Percentiles rank a stretch among this genome's conserved stretches.
phyloP scores from a whole-genome alignment of 2,329 filamentous ascomycete genomes.

The Alternaria postmessia region DNA sequence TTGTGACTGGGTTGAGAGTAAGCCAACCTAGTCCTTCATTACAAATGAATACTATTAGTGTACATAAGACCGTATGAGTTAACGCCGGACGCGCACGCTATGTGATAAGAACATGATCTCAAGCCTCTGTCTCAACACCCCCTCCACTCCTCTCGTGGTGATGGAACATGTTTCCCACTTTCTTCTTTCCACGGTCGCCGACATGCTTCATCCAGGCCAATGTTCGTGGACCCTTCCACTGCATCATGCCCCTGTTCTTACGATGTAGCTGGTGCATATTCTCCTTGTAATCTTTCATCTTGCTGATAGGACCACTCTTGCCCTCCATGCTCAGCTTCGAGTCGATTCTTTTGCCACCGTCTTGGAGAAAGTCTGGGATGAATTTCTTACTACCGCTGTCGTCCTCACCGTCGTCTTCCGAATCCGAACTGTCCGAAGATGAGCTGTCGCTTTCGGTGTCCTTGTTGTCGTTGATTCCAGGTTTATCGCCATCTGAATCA shows the following conservation, averaged over 20 bases:
- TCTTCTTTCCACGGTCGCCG: slow-evolving; percentile 59
- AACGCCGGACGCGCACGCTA: slow-evolving; percentile 16
- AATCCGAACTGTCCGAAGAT: slow-evolving; percentile 30
- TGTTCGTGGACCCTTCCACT: slow-evolving; percentile 69
- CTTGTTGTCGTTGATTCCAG: slow-evolving; percentile 18
- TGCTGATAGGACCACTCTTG: slow-evolving; percentile 59
- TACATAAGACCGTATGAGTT: not conserved
- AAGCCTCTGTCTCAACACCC: slow-evolving; percentile 75
- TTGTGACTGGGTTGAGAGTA: slow-evolving; percentile 10
- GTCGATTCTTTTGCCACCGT: slow-evolving; percentile 29
- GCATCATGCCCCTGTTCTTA: slow-evolving; percentile 75
- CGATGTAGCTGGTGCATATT: slow-evolving; percentile 41
- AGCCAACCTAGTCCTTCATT: not conserved
- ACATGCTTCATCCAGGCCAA: slow-evolving; percentile 68
- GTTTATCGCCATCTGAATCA: slow-evolving; percentile 26
- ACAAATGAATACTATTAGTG: not conserved
- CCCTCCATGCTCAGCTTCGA: slow-evolving; percentile 42
- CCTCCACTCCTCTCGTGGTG: slow-evolving; percentile 62
- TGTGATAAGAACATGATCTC: not conserved
- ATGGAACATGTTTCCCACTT: slow-evolving; percentile 60
- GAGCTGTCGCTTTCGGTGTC: slow-evolving; percentile 48
- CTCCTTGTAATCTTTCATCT: slow-evolving; percentile 63
- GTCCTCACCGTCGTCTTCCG: slow-evolving; percentile 33
- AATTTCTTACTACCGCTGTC: slow-evolving; percentile 23
- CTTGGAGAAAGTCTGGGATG: slow-evolving; percentile 34